Evolutionary conservation across 352 stramenopile species (phyloP).

Genomic region (Pythium folliculosum): DNA sequence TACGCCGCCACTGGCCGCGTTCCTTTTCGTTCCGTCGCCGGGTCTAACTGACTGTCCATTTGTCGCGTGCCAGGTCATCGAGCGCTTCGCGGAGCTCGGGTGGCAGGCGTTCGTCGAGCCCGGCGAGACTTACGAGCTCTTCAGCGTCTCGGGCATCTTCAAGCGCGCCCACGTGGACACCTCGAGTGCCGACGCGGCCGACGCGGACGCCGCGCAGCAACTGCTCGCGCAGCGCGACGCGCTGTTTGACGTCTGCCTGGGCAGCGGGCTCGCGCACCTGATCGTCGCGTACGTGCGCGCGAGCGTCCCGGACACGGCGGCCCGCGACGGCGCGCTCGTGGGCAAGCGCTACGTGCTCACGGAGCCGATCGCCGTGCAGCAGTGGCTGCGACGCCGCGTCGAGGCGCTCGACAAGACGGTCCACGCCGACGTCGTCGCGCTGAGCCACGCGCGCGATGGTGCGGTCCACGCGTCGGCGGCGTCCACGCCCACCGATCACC

Average conservation of each 20-base stretch:
- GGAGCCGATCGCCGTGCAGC: constrained; percentile 79
- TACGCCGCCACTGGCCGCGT: constrained; percentile 7
- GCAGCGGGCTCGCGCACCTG: constrained; percentile 68
- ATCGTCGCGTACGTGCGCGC: constrained; percentile 75
- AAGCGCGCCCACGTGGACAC: constrained; percentile 36
- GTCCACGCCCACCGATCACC: constrained; percentile 5
- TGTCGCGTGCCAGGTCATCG: constrained; percentile 45
- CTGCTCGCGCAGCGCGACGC: constrained; percentile 64
- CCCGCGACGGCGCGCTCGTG: constrained; percentile 13
- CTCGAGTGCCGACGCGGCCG: constrained; percentile 5
- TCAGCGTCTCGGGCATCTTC: constrained; percentile 67
- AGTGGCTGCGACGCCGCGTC: constrained; percentile 66
- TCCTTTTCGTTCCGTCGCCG: background rate
- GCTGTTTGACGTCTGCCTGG: constrained; percentile 77
- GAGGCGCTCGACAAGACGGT: constrained; percentile 55
- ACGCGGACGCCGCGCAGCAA: constrained; percentile 12
- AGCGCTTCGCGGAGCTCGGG: constrained; percentile 76
- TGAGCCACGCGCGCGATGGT: constrained; percentile 26
- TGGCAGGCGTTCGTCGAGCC: constrained; percentile 81
- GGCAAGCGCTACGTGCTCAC: constrained; percentile 70
- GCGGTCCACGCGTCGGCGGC: constrained; percentile 4
- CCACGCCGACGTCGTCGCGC: constrained; percentile 32
- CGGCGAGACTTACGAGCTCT: constrained; percentile 86
- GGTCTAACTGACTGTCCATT: background rate
- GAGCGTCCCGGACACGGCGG: constrained; percentile 6